Evolutionary conservation across 805 yeast genomes (phyloP).

Genomic region (Ogataea nitratoaversa): DNA sequence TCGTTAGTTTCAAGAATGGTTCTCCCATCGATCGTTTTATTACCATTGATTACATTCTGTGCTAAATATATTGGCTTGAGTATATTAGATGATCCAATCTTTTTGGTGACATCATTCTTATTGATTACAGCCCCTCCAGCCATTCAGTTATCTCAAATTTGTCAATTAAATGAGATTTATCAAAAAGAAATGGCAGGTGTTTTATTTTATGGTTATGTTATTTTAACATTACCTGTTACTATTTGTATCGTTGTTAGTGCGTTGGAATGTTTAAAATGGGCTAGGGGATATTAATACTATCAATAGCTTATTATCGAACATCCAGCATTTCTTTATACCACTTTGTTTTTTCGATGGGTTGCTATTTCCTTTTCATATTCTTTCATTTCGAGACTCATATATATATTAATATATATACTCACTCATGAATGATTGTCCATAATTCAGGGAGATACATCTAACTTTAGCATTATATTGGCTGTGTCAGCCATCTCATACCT

Average conservation of each 20-base stretch:
- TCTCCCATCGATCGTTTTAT: constrained; percentile 60
- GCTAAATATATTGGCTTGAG: constrained; percentile 64
- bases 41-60: constrained; percentile 61
- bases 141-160: constrained; percentile 75
- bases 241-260: constrained; percentile 67
- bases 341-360: not conserved
- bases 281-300: constrained; percentile 14
- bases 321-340: too few relatives aligned
- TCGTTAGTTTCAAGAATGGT: constrained; percentile 76
- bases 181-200: constrained; percentile 83
- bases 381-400: too few relatives aligned
- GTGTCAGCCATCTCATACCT: too few relatives aligned
- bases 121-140: constrained; percentile 81
- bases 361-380: too few relatives aligned
- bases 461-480: too few relatives aligned
- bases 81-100: constrained; percentile 77
- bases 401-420: too few relatives aligned
- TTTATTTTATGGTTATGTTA: constrained; percentile 76
- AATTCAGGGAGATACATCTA: too few relatives aligned
- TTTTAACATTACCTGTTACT: constrained; percentile 71
- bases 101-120: constrained; percentile 69
- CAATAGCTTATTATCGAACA: too few relatives aligned
- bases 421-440: too few relatives aligned
- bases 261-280: constrained; percentile 46
- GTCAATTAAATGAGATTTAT: constrained; percentile 69